Base-by-base conservation (phyloP, 768 basidiomycete genomes). In the Guyanaporus albipodus region DNA sequence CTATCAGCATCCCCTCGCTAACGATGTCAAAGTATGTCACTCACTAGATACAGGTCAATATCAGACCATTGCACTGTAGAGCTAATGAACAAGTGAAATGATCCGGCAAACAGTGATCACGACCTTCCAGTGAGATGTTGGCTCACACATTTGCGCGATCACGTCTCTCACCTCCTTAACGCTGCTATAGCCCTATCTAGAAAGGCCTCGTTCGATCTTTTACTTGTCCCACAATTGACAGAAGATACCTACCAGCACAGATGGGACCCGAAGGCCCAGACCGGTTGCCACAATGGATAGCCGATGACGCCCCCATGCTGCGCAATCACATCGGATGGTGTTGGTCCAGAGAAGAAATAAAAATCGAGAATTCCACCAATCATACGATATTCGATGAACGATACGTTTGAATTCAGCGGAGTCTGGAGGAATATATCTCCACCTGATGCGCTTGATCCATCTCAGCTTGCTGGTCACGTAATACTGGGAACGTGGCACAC, bases 221-320 rank as follows among this genome's bases (percentile, higher is more conserved):
- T 7, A 29, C 4, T 19, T 8, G 17, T 26, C 18, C 23, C 40
- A 34, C 21, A 8, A 21, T n/a, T 4, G 9, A 23, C 22, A 23
- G 32, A 5, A 17, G 2, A 21, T 17, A 46, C 60, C 56, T 57
- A 80, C 72, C 78, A 73, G 67, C 82, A 83, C 6, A 86, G 72
- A 52, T 90, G 85, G 70, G 85, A 86, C 4, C 86, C 86, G 60
- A 88, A 85, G 6, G 77, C 79, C 83, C 85, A 89, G 15, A 70
- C 70, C 7, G 85, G 85, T 60, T 82, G 79, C 77, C 83, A 82
- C 24, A 77, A 76, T 4, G 87, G 83, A 34, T 78, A 67, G 4
- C 86, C 86, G 24, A 84, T 71, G 19, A 83, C 64, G 33, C 69
- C 73, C 3, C 80, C 77, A 55, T 88, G 86, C 61, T 89, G 86